A percentile compares a stretch with the other conserved stretches of the same genome.
Conservation (phyloP, 495 filamentous ascomycete genomes). For the Daldinia decipiens region DNA sequence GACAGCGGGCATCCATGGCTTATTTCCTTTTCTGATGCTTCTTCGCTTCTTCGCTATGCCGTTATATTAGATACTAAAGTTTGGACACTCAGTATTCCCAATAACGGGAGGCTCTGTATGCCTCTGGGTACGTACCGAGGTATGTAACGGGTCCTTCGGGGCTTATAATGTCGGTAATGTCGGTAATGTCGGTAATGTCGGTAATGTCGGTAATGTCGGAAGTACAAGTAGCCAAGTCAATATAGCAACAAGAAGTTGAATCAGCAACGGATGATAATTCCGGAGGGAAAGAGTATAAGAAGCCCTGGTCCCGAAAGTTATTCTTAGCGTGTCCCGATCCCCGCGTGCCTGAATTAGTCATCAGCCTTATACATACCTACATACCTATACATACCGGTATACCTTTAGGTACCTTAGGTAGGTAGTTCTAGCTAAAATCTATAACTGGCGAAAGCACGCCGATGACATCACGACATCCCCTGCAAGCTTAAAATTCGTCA, state of each 20-base stretch:
- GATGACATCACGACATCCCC: background rate
- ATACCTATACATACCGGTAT: too few species aligned
- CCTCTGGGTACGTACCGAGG: too few species aligned
- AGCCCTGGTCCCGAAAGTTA: background rate
- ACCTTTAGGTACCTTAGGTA: too few species aligned
- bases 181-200: too few species aligned
- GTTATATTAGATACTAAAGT: background rate
- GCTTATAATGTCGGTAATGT: too few species aligned
- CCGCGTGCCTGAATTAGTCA: constrained; percentile 28
- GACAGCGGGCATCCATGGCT: constrained; percentile 66
- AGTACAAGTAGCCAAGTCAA: background rate
- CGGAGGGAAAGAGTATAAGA: background rate
- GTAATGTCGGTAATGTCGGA: too few species aligned
- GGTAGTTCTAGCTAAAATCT: too few species aligned
- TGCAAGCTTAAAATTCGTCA: background rate
- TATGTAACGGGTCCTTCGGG: too few species aligned
- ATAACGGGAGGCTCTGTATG: too few species aligned
- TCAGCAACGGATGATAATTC: background rate
- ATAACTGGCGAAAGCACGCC: background rate
- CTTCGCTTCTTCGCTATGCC: background rate
- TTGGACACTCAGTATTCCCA: too few species aligned
- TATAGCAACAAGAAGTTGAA: background rate
- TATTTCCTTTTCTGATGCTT: constrained; percentile 7
- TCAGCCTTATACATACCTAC: constrained; percentile 1
- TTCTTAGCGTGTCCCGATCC: constrained; percentile 17